Evolutionary conservation across 2,329 filamentous ascomycete species (phyloP), one percentile per base, ranked within the genome.

Genomic region (Magnaporthiopsis incrustans): DNA sequence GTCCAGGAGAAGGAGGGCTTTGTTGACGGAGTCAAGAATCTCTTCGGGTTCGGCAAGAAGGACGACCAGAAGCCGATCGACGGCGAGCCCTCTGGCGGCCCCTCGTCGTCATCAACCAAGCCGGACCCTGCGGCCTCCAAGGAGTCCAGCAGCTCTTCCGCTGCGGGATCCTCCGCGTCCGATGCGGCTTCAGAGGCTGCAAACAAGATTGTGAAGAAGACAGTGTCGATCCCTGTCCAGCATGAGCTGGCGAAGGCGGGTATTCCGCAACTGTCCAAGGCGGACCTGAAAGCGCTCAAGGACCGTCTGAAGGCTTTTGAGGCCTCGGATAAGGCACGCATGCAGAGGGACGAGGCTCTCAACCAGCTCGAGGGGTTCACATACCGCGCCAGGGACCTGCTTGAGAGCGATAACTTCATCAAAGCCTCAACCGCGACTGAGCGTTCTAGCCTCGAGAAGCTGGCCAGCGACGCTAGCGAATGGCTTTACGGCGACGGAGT

Each of bases 281-380:
- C 77, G 15, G 81, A 84, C 56, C 66, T 84, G 70, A 70, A 78
- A 67, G 75, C 80, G 71, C 70, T 82, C 75, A 88, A 89, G 73
- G 84, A 90, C 69, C 89, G 91, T 59, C 84, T 99, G 58, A 83
- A 87, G 70, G 89, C 91, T 5, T 98, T 99, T 70, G 92, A 96
- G 69, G 81, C 85, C 32, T 97, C 94, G 2, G 95, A 99, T 76
- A 85, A 84, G 69, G 86, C 89, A 33, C 89, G 93, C 62, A 78
- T 87, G 50, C 80, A 87, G 65, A 87, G 93, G 38, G 93, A 97
- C 73, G 94, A 97, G 74, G 86, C 91, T 1, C 80, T 97, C 65
- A 99, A 98, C 77, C 89, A 90, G 68, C 85, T 99, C n/a, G 95
- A 99, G 76, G 89, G 85, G 15, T 98, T 90, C 76, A 97, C 94